Percentiles rank a stretch among this genome's conserved stretches.
Evolutionary conservation across 345 rosid genomes (phyloP).

Genomic region (Rhodamnia argentea): DNA sequence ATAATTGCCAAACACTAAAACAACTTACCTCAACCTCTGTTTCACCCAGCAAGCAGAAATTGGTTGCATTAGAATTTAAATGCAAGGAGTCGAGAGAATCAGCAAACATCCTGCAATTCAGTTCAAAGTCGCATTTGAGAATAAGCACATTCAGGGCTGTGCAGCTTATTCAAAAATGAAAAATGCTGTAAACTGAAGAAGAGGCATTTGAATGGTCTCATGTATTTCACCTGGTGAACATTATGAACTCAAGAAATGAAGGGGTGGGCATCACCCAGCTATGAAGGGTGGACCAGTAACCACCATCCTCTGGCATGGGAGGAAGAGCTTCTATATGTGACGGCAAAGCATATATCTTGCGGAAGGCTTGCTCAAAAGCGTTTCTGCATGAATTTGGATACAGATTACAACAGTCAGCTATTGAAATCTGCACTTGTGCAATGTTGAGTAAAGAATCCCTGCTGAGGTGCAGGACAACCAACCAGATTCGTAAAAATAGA

Average conservation of each 20-base stretch:
- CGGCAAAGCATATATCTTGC: conserved; percentile 71
- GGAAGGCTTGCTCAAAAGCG: conserved; percentile 67
- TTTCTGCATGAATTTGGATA: conserved; percentile 29
- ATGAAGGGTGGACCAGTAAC: conserved; percentile 86
- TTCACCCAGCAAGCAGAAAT: conserved; percentile 55
- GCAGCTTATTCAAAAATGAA: not conserved
- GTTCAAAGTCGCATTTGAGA: not conserved
- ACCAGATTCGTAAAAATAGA: not conserved
- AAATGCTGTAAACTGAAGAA: not conserved
- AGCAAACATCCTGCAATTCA: conserved; percentile 66
- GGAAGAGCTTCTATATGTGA: conserved; percentile 69
- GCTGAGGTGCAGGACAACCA: not conserved
- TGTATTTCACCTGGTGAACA: conserved; percentile 66
- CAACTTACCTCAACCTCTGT: conserved; percentile 54
- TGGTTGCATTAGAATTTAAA: conserved; percentile 23
- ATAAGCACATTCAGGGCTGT: not conserved
- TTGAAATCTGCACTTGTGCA: not conserved
- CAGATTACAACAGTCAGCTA: not conserved
- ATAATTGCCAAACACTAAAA: not conserved
- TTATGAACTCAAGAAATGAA: conserved; percentile 79
- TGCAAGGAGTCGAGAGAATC: conserved; percentile 85
- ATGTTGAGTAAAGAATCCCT: not conserved
- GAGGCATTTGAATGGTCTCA: not conserved
- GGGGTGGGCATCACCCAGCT: conserved; percentile 99
- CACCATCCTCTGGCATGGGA: conserved; percentile 92